Evolutionary conservation across 106 monocot species (phyloP).

Genomic region (Dendrobium chrysotoxum): DNA sequence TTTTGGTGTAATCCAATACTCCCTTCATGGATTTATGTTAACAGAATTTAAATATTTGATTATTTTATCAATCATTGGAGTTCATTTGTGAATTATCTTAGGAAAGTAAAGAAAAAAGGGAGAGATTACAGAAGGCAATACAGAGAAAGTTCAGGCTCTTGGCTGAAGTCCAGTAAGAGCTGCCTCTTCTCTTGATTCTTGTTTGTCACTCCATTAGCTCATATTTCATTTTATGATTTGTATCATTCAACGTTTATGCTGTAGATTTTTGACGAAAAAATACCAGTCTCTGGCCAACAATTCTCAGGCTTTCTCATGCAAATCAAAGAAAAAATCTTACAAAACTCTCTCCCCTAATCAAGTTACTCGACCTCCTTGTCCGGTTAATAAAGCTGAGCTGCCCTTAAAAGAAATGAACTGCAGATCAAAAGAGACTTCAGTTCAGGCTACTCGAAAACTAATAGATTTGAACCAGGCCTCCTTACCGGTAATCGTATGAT

Average conservation of each 20-base stretch:
- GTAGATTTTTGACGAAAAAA: slow-evolving; percentile 52
- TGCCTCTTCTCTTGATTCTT: not conserved
- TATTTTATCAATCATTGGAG: slow-evolving; percentile 1
- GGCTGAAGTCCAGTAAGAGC: slow-evolving; percentile 45
- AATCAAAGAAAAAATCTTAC: slow-evolving; percentile 22
- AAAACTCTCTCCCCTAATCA: slow-evolving; percentile 12
- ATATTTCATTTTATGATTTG: not conserved
- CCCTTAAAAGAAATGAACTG: slow-evolving; percentile 15
- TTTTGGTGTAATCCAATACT: not conserved
- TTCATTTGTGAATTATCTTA: slow-evolving; percentile 12
- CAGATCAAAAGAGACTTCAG: slow-evolving; percentile 20
- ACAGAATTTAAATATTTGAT: not conserved
- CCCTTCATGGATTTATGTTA: not conserved
- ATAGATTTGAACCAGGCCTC: slow-evolving; percentile 65
- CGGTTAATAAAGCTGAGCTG: not conserved
- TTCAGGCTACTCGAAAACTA: slow-evolving; percentile 17
- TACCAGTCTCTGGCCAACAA: slow-evolving; percentile 27
- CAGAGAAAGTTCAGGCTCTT: slow-evolving; percentile 27
- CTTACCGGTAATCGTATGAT: slow-evolving; percentile 26
- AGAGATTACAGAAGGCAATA: slow-evolving; percentile 28
- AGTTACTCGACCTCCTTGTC: slow-evolving; percentile 10
- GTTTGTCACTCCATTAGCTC: not conserved
- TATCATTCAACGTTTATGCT: not conserved
- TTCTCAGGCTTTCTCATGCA: slow-evolving; percentile 12
- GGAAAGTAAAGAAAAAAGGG: slow-evolving; percentile 44